Conservation (phyloP, 169 alveolate genomes). For the Pseudocohnilembus persalinus region DNA sequence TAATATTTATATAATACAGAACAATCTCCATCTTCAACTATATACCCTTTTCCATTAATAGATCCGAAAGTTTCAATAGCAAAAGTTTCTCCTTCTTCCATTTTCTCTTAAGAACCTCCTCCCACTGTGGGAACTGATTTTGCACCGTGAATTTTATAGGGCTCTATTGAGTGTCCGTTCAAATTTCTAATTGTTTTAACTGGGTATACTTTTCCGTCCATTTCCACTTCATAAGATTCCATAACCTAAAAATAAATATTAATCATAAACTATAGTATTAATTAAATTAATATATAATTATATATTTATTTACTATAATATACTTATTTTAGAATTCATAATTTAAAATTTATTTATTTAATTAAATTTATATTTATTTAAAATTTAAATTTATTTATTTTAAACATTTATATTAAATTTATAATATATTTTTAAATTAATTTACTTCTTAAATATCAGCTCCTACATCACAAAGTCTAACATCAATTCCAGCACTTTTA, state of each 20-base stretch:
- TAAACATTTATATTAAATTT: no score
- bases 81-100: slow-evolving; percentile 99
- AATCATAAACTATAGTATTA: no score
- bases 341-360: no score
- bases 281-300: no score
- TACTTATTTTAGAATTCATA: no score
- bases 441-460: slow-evolving; percentile 96
- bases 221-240: slow-evolving; percentile 96
- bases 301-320: no score
- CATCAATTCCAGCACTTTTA: slow-evolving; percentile 99
- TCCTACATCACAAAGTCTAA: slow-evolving; percentile 96
- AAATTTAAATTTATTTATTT: no score
- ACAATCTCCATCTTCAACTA: slow-evolving; percentile 55
- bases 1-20: no score
- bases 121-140: slow-evolving; percentile 99
- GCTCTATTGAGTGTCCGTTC: slow-evolving; percentile 98
- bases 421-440: no score
- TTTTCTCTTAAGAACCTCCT: slow-evolving; percentile 89
- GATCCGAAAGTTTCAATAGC: slow-evolving; percentile 99
- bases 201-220: slow-evolving; percentile 91
- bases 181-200: slow-evolving; percentile 96
- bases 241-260: slow-evolving; percentile 57
- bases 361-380: no score
- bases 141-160: slow-evolving; percentile 97
- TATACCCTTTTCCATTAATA: slow-evolving; percentile 96